A percentile compares a stretch with the other conserved stretches of the same genome.
Conservation (phyloP, 139 green algal genomes). For the Picochlorum sp. region DNA sequence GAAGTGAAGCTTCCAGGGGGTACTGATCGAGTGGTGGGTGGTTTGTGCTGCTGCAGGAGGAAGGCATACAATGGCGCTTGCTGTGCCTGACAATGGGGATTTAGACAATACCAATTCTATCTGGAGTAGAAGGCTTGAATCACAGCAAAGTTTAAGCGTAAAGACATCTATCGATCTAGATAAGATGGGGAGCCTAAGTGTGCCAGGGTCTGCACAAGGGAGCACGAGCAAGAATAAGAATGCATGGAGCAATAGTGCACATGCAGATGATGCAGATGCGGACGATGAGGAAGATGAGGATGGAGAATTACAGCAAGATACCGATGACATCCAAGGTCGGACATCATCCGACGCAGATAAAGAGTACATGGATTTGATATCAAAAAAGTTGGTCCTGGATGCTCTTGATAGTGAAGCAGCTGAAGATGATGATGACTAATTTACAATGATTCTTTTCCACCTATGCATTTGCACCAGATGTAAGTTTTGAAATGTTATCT, state of each 20-base stretch:
- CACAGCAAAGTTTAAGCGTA: no score
- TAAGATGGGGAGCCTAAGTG: no score
- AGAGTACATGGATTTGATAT: not conserved
- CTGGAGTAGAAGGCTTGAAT: not conserved
- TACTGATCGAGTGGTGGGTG: constrained; percentile 57
- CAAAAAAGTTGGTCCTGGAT: no score
- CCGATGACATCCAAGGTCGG: not conserved
- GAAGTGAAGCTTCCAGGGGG: constrained; percentile 57
- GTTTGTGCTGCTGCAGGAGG: constrained; percentile 43
- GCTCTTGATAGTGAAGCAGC: no score
- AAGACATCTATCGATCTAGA: no score
- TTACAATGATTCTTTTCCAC: no score
- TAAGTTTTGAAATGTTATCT: not conserved
- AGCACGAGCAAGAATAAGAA: no score
- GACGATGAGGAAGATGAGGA: constrained; percentile 5
- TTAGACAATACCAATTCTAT: not conserved
- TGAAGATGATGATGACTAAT: no score
- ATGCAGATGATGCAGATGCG: constrained; percentile 1
- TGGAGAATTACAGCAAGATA: not conserved
- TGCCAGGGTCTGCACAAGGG: no score
- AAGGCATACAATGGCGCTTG: constrained; percentile 61
- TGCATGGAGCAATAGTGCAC: no score
- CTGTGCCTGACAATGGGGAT: constrained; percentile 46
- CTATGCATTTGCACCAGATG: no score
- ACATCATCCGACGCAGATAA: constrained; percentile 2